Conservation (phyloP, 768 basidiomycete genomes). For the Panellus pusillus region DNA sequence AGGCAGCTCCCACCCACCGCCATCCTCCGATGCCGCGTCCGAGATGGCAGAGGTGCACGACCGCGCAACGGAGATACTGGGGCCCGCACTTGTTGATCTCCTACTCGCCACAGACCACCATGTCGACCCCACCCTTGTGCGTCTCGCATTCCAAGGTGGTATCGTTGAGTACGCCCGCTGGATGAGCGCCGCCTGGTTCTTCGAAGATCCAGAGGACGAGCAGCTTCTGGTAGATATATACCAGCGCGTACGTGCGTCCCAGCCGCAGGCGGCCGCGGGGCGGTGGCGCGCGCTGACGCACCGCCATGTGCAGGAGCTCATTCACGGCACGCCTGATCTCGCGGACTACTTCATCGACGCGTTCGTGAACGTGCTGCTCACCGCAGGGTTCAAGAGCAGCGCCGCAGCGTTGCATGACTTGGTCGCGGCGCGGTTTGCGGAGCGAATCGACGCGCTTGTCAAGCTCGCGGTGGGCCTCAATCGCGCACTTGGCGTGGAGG, state of each 20-base stretch:
- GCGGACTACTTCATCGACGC: slow-evolving; percentile 37
- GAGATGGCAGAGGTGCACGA: slow-evolving; percentile 28
- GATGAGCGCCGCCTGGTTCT: slow-evolving; percentile 52
- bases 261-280: slow-evolving; percentile 53
- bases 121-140: slow-evolving; percentile 41
- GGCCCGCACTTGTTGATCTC: slow-evolving; percentile 38
- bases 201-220: slow-evolving; percentile 49
- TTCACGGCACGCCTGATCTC: slow-evolving; percentile 35
- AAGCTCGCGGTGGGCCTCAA: slow-evolving; percentile 50
- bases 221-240: slow-evolving; percentile 45
- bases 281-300: slow-evolving; percentile 58
- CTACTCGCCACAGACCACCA: slow-evolving; percentile 38
- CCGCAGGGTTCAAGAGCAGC: slow-evolving; percentile 32
- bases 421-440: slow-evolving; percentile 43
- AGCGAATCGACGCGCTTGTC: slow-evolving; percentile 42
- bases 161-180: slow-evolving; percentile 49
- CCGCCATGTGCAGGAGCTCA: slow-evolving; percentile 41
- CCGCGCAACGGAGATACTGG: slow-evolving; percentile 30
- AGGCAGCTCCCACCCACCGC: slow-evolving; percentile 8
- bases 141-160: slow-evolving; percentile 45
- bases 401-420: slow-evolving; percentile 35
- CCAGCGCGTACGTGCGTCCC: slow-evolving; percentile 40
- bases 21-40: slow-evolving; percentile 9
- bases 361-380: slow-evolving; percentile 44
- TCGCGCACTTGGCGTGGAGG: slow-evolving; percentile 57